Conservation (phyloP, 2,329 filamentous ascomycete species). For the Colletotrichum viniferum region DNA sequence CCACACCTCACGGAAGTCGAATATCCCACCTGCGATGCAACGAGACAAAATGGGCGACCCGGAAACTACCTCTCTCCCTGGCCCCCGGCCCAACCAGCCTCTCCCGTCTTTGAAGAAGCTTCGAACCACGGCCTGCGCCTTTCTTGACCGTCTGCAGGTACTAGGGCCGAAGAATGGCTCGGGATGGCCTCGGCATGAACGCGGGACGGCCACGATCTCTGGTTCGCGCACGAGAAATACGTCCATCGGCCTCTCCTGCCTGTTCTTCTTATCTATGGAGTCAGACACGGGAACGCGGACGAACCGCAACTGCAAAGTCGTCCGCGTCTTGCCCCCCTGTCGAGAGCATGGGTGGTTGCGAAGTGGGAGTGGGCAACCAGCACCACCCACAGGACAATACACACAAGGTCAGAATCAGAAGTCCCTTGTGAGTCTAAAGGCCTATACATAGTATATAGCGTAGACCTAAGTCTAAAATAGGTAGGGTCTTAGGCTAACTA, state of each 20-base stretch:
- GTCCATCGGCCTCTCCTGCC: not conserved
- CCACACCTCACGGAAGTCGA: not conserved
- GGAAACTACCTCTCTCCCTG: not conserved
- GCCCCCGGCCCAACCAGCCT: not conserved
- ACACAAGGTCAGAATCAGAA: too few species aligned
- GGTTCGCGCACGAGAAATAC: not conserved
- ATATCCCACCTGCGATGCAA: not conserved
- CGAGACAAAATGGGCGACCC: not conserved
- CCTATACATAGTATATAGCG: too few species aligned
- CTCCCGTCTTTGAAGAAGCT: not conserved
- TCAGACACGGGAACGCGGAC: not conserved
- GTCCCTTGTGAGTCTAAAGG: too few species aligned
- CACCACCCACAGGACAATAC: too few species aligned
- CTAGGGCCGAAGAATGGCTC: not conserved
- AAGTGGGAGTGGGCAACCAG: not conserved
- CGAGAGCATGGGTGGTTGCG: not conserved
- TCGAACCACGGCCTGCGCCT: not conserved
- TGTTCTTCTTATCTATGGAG: conserved; percentile 18
- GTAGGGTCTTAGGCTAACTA: too few species aligned
- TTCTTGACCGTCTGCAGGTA: not conserved
- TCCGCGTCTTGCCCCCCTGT: not conserved
- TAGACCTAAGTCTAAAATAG: too few species aligned
- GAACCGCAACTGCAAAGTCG: conserved; percentile 3
- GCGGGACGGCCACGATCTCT: not conserved
- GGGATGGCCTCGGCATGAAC: not conserved